Percentiles rank a stretch among this genome's conserved stretches.
These are phyloP conservation scores for Lizonia empirigonia DNA, from an alignment of 2,329 filamentous ascomycete genomes.

Conservation along the genomic window DNA sequence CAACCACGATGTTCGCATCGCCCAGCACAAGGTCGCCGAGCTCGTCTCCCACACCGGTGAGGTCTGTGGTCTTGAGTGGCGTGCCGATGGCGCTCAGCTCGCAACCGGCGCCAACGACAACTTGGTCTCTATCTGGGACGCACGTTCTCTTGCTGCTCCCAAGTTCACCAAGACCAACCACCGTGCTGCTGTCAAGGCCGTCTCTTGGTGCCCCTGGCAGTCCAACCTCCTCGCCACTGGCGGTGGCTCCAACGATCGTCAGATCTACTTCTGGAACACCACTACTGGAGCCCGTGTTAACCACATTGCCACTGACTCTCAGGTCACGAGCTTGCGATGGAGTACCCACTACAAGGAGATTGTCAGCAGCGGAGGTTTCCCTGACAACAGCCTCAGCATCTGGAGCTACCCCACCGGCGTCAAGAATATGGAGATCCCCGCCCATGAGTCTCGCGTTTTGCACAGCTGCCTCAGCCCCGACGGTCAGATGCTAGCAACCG, in stretches of 20 bases:
- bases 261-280: conserved; percentile 99
- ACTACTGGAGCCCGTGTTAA: conserved; percentile 97
- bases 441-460: conserved; percentile 93
- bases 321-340: conserved; percentile 96
- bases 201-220: conserved; percentile 99
- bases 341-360: conserved; percentile 97
- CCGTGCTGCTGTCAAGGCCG: conserved; percentile 96
- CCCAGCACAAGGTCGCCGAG: conserved; percentile 97
- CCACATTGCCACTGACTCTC: conserved; percentile 97
- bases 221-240: conserved; percentile 95
- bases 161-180: conserved; percentile 99
- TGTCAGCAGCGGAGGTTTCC: conserved; percentile 95
- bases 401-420: conserved; percentile 98
- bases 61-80: conserved; percentile 97
- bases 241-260: conserved; percentile 92
- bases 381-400: conserved; percentile 98
- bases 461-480: conserved; percentile 97
- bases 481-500: conserved; percentile 96
- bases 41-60: conserved; percentile 96
- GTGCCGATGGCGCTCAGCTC: conserved; percentile 92
- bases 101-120: conserved; percentile 99
- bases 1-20: conserved; percentile 98
- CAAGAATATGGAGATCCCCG: conserved; percentile 96
- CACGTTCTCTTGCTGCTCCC: conserved; percentile 86
- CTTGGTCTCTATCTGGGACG: conserved; percentile 98